Evolutionary conservation across 2,329 filamentous ascomycete species (phyloP), one percentile per base, ranked within the genome.

Genomic region (Hortaea sp.): DNA sequence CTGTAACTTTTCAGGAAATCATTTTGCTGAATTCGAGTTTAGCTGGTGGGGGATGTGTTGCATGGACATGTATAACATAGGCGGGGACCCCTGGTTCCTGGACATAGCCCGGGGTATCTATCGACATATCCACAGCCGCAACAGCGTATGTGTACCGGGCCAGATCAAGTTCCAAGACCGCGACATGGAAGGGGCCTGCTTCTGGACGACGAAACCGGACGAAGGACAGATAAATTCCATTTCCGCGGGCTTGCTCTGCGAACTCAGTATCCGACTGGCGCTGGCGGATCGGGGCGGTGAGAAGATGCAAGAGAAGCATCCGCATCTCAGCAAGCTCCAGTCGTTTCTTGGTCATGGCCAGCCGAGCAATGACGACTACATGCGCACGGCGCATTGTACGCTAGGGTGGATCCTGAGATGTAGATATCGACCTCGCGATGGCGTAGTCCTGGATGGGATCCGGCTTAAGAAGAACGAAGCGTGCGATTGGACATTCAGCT

Each of bases 401-500:
- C 48, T 59, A 5, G 51, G 44, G 5, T 60, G 57, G 57, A 57
- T 60, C 44, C 40, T 60, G 28, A 47, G 57, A 20, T 58, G 57
- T 39, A 46, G 57, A 30, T 60, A 59, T 47, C 53, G 51, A 9
- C 42, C 47, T 7, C 41, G 52, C 5, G 56, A 59, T 10, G 54
- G 43, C 12, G 42, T 61, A 5, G 57, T 61, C 5, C 51, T 57
- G 7, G 58, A 61, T 42, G 55, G 53, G 32, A 52, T 61, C 41
- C 39, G 48, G 31, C 50, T 56, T 12, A 52, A 54, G 40, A 49
- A 51, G n/a, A 42, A 51, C 29, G 48, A 56, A 35, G 47, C 50
- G 11, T 48, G 51, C 13, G 52, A 59, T 34, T 59, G 57, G 58
- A 56, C 55, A 2, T 61, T 61, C 39, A 58, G 54, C 1, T 60